Evolutionary conservation across 345 rosid species (phyloP).

Genomic region (Euphorbia pulcherrima): DNA sequence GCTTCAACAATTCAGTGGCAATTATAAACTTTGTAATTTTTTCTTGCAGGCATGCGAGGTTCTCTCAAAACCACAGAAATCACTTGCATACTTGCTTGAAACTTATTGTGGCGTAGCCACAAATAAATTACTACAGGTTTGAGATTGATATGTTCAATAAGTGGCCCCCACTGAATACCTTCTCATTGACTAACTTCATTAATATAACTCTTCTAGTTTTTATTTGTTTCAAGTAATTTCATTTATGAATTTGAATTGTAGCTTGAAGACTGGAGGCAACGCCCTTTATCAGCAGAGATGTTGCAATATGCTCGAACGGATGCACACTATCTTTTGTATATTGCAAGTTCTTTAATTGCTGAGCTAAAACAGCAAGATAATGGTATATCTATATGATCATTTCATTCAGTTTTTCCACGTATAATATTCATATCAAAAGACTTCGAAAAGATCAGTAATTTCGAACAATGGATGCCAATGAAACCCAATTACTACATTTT

Average conservation of each 20-base stretch:
- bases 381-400: slow-evolving; percentile 40
- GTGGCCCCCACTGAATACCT: slow-evolving; percentile 4
- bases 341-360: slow-evolving; percentile 52
- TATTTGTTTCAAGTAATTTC: background rate
- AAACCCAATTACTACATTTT: background rate
- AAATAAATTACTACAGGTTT: slow-evolving; percentile 82
- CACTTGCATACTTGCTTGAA: slow-evolving; percentile 86
- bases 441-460: background rate
- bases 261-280: slow-evolving; percentile 99
- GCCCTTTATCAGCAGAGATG: slow-evolving; percentile 79
- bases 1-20: background rate
- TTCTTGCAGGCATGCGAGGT: slow-evolving; percentile 74
- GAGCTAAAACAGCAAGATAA: slow-evolving; percentile 60
- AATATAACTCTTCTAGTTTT: background rate
- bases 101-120: slow-evolving; percentile 67
- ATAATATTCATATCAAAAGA: background rate
- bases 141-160: slow-evolving; percentile 7
- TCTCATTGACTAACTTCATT: slow-evolving; percentile 9
- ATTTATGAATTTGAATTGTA: slow-evolving; percentile 24
- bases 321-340: slow-evolving; percentile 75
- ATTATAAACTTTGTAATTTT: background rate
- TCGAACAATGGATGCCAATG: background rate
- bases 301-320: slow-evolving; percentile 71
- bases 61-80: slow-evolving; percentile 78
- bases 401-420: background rate